Evolutionary conservation across 805 yeast species (phyloP), one percentile per base, ranked within the genome.

Genomic region (Candida pseudofarinosa): DNA sequence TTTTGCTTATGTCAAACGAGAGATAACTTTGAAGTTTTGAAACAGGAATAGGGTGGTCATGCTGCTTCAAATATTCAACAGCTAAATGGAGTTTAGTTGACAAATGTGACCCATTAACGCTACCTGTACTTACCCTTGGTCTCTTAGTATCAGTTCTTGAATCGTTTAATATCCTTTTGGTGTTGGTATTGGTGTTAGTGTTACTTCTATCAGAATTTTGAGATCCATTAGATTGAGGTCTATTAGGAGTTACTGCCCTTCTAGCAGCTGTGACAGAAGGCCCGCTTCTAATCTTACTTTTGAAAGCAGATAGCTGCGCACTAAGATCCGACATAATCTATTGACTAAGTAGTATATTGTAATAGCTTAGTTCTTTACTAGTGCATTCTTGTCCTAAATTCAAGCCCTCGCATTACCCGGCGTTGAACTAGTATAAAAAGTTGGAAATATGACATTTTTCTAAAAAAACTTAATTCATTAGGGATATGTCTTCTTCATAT

Each of bases 71-170:
- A 59, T 81, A 86, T 59, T 93, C 98, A 15, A 93, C 93, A 1
- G 98, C 97, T 59, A 89, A 79, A 56, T 88, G 83, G 41, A 93
- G 73, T 59, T 88, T 88, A 3, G 97, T 90, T 3, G 96, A 86
- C 43, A 85, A 75, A 59, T 87, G 95, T 51, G 86, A 59, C 1
- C 75, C 74, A n/a, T 71, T 61, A 46, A 68, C 56, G 31, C 53
- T 59, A 6, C 50, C 57, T 45, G 46, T 39, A 34, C 47, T 41
- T 23, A 58, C 54, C 51, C 54, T 65, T 43, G 58, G 74, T 38
- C 69, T 58, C 43, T 68, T 70, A 35, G 63, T 53, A 12, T 62
- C 65, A 44, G 67, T 72, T 12, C 57, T 50, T 10, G 61, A 59
- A 2, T 60, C 40, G 38, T 65, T 67, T 14, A 47, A 41, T 7